Base-by-base conservation (phyloP, 2,329 filamentous ascomycete genomes). In the Colletotrichum eremochloae region DNA sequence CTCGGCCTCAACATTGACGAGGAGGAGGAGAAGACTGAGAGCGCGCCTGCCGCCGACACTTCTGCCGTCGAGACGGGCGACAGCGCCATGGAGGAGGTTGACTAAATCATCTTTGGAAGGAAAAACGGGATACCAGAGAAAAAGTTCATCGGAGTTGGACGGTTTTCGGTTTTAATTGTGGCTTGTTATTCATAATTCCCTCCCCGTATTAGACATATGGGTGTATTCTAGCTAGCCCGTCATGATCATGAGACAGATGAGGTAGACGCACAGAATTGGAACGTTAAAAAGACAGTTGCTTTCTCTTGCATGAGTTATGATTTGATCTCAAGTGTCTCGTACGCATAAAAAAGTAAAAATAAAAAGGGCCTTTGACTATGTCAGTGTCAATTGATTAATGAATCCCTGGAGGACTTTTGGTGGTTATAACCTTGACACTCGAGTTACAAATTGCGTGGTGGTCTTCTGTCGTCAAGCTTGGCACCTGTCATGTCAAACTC, bases 81-180 rank as follows among this genome's bases (percentile, higher is more conserved):
- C 91, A 97, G 93, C 87, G 92, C 95, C 84, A 99, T 99, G 96
- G 96, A 99, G 92, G 96, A 99, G 91, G 96, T 99, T 83, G 96
- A 99, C 90, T 99, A 97, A 88, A 80, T 76, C 72, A 56, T 73
- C 74, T 71, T 73, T 75, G 67, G 67, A 57, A 71, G 75, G 63
- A 73, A 75, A 77, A 79, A 80, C 74, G 79, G 79, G 79, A 82
- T 79, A 81, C 80, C 80, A 76, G 75, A 77, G 70, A 72, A 72
- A 74, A 76, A 74, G 66, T 81, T 73, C 75, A 76, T 79, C 75
- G 83, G 83, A 84, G 83, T 84, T 84, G 81, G 79, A 80, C 76
- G 78, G 78, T 79, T 80, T 76, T 76, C 78, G 75, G 76, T 79
- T 77, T 78, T 63, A 66, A 52, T 67, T 56, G 53, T 56, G 61